phyloP scores from a whole-genome alignment of 257 asterid genomes.

The Plantago ovata region DNA sequence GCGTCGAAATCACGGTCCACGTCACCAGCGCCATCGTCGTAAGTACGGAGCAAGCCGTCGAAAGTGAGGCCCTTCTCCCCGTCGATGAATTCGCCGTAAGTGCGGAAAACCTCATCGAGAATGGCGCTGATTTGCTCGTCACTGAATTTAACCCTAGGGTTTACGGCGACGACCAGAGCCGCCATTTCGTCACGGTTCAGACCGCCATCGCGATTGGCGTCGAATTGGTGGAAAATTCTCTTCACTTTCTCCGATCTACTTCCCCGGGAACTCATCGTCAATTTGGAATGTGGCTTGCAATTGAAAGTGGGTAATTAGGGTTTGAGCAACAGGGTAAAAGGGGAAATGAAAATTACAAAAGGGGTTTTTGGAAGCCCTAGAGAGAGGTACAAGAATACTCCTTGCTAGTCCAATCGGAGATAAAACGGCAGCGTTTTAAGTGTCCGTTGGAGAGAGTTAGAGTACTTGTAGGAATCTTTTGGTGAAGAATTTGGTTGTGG shows the following conservation, averaged over 20 bases:
- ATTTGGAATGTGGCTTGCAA: background rate
- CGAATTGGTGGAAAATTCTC: constrained; percentile 84
- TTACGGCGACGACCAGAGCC: constrained; percentile 82
- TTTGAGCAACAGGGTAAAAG: too few relatives aligned
- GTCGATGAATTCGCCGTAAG: constrained; percentile 81
- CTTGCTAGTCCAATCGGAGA: too few relatives aligned
- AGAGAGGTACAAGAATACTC: too few relatives aligned
- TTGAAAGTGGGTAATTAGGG: background rate
- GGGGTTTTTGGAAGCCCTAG: too few relatives aligned
- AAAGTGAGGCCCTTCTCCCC: constrained; percentile 78
- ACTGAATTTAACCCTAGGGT: constrained; percentile 90
- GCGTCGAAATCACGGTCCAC: constrained; percentile 97
- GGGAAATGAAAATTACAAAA: too few relatives aligned
- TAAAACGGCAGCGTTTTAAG: too few relatives aligned
- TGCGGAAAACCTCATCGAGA: constrained; percentile 87
- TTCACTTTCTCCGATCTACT: constrained; percentile 96
- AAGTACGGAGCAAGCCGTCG: constrained; percentile 89
- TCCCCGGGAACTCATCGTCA: constrained; percentile 70
- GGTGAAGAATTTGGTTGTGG: constrained; percentile 20
- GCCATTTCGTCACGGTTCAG: constrained; percentile 91
- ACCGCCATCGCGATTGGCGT: constrained; percentile 73
- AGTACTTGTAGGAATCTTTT: too few relatives aligned
- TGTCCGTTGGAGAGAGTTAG: too few relatives aligned
- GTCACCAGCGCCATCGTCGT: constrained; percentile 98
- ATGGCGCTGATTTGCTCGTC: constrained; percentile 91